Conservation (phyloP, 1,139 yeast genomes). For the Taphrina confusa region DNA sequence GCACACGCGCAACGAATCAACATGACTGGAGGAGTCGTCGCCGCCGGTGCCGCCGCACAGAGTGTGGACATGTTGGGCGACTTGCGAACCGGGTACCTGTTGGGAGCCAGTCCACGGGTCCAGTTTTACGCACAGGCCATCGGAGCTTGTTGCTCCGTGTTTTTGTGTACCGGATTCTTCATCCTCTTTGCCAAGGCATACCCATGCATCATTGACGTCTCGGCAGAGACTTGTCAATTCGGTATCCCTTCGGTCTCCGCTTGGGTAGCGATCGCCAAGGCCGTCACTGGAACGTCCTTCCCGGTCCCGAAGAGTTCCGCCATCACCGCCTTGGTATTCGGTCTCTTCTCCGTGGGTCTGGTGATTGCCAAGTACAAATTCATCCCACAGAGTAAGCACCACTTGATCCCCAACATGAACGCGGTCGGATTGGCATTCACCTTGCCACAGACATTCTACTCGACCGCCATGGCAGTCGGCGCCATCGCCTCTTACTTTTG, state of each 20-base stretch:
- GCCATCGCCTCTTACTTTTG: conserved; percentile 34
- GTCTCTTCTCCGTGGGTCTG: conserved; percentile 23
- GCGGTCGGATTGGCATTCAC: conserved; percentile 37
- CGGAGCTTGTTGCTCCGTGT: conserved; percentile 34
- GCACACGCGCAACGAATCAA: conserved; percentile 28
- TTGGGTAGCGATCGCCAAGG: conserved; percentile 35
- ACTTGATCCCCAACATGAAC: conserved; percentile 35
- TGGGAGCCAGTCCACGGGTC: conserved; percentile 33
- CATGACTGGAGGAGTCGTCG: conserved; percentile 35
- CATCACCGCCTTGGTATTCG: conserved; percentile 31
- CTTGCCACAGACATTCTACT: conserved; percentile 36
- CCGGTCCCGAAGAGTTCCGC: conserved; percentile 30
- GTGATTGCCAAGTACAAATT: conserved; percentile 26
- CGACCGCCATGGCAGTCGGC: conserved; percentile 36
- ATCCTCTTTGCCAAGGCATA: conserved; percentile 34
- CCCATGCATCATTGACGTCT: conserved; percentile 33
- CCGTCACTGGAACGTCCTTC: conserved; percentile 31
- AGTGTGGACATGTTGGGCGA: conserved; percentile 38
- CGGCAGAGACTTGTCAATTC: conserved; percentile 31
- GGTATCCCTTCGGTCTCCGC: conserved; percentile 34
- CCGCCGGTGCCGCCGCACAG: conserved; percentile 36
- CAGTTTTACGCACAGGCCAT: conserved; percentile 36
- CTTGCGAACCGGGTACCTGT: conserved; percentile 35
- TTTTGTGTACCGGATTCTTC: conserved; percentile 34
- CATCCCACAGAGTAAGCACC: conserved; percentile 25